These are phyloP conservation scores for Emericellopsis cladophorae DNA, from an alignment of 2,329 filamentous ascomycete genomes.

Conservation along the genomic window DNA sequence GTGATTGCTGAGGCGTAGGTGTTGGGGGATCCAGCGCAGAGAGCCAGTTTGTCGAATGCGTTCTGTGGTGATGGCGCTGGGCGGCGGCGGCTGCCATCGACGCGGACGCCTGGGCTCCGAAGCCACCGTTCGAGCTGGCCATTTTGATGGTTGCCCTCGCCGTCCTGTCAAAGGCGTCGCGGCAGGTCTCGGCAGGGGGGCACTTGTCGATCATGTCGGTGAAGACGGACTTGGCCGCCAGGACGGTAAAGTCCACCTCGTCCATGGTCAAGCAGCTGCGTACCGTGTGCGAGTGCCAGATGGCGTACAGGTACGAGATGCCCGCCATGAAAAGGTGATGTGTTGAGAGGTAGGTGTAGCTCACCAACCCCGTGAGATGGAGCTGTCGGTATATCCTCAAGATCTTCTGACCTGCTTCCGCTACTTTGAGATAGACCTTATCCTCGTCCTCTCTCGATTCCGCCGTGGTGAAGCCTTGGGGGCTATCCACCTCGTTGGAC, in stretches of 20 bases:
- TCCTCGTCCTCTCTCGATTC: constrained; percentile 76
- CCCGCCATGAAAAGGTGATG: constrained; percentile 97
- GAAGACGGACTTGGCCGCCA: constrained; percentile 86
- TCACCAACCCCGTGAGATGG: constrained; percentile 78
- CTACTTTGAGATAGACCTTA: constrained; percentile 84
- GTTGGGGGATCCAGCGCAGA: constrained; percentile 12
- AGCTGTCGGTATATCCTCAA: constrained; percentile 82
- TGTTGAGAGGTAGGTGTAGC: constrained; percentile 90
- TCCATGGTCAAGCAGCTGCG: constrained; percentile 75
- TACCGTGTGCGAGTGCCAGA: constrained; percentile 90
- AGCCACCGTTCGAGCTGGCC: constrained; percentile 78
- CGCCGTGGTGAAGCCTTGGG: constrained; percentile 40
- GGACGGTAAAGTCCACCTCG: constrained; percentile 93
- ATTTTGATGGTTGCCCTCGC: constrained; percentile 92
- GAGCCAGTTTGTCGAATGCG: constrained; percentile 14
- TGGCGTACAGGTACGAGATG: constrained; percentile 90
- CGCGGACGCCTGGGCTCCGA: constrained; percentile 33
- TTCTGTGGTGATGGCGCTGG: constrained; percentile 9
- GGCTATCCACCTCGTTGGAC: constrained; percentile 50
- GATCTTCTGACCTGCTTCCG: constrained; percentile 88
- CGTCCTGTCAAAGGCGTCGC: constrained; percentile 89
- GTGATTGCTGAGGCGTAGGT: constrained; percentile 3
- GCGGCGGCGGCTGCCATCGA: no score
- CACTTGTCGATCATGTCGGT: constrained; percentile 89
- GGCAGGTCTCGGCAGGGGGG: constrained; percentile 84